These are phyloP conservation scores for Ogataea nakhonphanomensis DNA, from an alignment of 805 yeast species.

Conservation along the genomic window DNA sequence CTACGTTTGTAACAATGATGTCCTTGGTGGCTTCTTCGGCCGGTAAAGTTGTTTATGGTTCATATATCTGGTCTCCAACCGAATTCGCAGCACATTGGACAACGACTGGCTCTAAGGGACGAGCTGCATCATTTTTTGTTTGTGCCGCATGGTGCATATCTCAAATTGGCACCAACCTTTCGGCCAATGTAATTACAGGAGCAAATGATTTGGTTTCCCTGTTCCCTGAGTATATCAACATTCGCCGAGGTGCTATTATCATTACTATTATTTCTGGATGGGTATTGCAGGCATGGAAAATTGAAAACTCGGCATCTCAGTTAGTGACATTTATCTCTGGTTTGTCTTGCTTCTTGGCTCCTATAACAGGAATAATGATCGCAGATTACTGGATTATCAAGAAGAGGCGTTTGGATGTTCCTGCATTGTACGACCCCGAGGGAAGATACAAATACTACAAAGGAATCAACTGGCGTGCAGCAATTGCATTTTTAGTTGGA, in stretches of 20 bases:
- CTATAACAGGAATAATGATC: slow-evolving; percentile 37
- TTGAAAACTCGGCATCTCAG: slow-evolving; percentile 34
- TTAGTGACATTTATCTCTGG: slow-evolving; percentile 38
- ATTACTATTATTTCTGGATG: slow-evolving; percentile 35
- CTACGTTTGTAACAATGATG: slow-evolving; percentile 28
- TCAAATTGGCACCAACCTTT: slow-evolving; percentile 41
- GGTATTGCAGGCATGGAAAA: slow-evolving; percentile 40
- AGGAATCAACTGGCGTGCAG: slow-evolving; percentile 45
- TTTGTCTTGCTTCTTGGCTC: slow-evolving; percentile 37
- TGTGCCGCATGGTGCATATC: slow-evolving; percentile 23
- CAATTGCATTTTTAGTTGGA: slow-evolving; percentile 37
- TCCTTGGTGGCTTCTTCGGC: slow-evolving; percentile 36
- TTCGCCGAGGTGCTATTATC: slow-evolving; percentile 49
- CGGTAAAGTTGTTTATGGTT: slow-evolving; percentile 38
- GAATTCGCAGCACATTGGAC: slow-evolving; percentile 36
- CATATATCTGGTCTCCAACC: slow-evolving; percentile 43
- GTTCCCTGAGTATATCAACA: slow-evolving; percentile 56
- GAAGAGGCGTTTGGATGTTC: slow-evolving; percentile 36
- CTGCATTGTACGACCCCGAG: slow-evolving; percentile 32
- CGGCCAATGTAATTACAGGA: slow-evolving; percentile 60
- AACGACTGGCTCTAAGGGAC: slow-evolving; percentile 22
- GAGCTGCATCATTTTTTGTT: slow-evolving; percentile 21
- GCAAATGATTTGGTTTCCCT: slow-evolving; percentile 57
- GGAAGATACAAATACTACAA: slow-evolving; percentile 38
- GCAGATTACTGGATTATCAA: slow-evolving; percentile 39